Evolutionary conservation across 805 yeast species (phyloP).

Genomic region (Wickerhamiella musiphila): DNA sequence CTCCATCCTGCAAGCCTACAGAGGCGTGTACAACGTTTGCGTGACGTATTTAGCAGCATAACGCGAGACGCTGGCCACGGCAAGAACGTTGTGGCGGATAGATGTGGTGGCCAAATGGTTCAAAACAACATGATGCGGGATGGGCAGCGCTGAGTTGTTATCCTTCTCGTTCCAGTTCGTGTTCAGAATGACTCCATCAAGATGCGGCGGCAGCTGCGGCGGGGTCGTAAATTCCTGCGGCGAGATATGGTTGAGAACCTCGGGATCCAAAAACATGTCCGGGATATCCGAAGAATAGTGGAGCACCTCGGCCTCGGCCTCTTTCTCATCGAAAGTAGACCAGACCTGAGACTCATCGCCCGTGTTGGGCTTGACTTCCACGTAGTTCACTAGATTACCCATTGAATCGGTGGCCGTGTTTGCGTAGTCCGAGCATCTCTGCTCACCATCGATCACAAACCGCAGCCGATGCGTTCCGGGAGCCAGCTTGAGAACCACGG

Average conservation of each 20-base stretch:
- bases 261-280: slow-evolving; percentile 26
- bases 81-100: slow-evolving; percentile 80
- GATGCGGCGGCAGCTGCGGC: slow-evolving; percentile 91
- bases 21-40: slow-evolving; percentile 80
- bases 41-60: slow-evolving; percentile 87
- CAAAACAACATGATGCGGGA: slow-evolving; percentile 86
- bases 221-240: slow-evolving; percentile 48
- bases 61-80: slow-evolving; percentile 82
- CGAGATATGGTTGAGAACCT: slow-evolving; percentile 26
- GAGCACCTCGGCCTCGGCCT: slow-evolving; percentile 29
- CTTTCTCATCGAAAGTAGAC: slow-evolving; percentile 5
- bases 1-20: too few relatives aligned
- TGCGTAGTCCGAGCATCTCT: slow-evolving; percentile 68
- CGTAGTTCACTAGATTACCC: slow-evolving; percentile 87
- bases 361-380: slow-evolving; percentile 22
- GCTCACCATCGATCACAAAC: slow-evolving; percentile 85
- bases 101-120: slow-evolving; percentile 93
- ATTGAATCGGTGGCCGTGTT: slow-evolving; percentile 97
- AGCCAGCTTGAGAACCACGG: slow-evolving; percentile 30
- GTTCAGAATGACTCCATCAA: slow-evolving; percentile 84
- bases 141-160: slow-evolving; percentile 74
- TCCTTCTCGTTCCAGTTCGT: slow-evolving; percentile 56
- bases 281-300: slow-evolving; percentile 32
- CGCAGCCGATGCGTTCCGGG: slow-evolving; percentile 87
- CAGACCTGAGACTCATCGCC: slow-evolving; percentile 3